phyloP scores from a whole-genome alignment of 768 basidiomycete genomes.

The Pulveroboletus ravenelii region DNA sequence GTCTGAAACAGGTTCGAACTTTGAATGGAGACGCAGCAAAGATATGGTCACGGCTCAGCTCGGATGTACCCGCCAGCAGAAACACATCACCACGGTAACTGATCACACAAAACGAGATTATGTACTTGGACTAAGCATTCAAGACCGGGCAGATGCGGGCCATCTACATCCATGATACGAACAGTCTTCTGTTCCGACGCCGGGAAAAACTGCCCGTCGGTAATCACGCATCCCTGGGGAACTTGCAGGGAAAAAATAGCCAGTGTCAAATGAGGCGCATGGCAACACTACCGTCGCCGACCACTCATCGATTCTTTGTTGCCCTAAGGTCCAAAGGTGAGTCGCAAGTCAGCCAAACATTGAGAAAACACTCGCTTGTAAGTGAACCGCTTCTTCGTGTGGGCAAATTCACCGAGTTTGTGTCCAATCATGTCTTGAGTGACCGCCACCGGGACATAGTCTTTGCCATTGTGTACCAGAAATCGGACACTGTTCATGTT shows the following conservation, averaged over 20 bases:
- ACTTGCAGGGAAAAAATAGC: background rate
- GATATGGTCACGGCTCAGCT: constrained; percentile 9
- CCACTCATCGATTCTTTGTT: constrained; percentile 36
- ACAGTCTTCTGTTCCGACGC: background rate
- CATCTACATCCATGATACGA: background rate
- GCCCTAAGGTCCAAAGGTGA: constrained; percentile 22
- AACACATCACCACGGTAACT: constrained; percentile 31
- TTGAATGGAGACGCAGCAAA: background rate
- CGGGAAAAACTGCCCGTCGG: background rate
- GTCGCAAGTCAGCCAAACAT: background rate
- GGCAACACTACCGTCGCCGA: too few relatives aligned
- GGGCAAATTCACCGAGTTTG: constrained; percentile 92
- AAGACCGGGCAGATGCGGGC: background rate
- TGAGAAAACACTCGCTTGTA: constrained; percentile 62
- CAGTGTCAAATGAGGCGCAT: too few relatives aligned
- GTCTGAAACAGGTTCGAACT: background rate
- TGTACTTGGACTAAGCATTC: background rate
- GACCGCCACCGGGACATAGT: constrained; percentile 79
- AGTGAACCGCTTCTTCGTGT: constrained; percentile 81
- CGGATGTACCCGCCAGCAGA: constrained; percentile 28
- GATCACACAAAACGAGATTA: background rate
- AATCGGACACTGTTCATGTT: constrained; percentile 62
- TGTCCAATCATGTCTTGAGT: constrained; percentile 99
- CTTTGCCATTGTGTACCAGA: constrained; percentile 91
- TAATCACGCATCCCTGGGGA: background rate